These are phyloP conservation scores for Pleoardoris graminearum DNA, from an alignment of 2,329 filamentous ascomycete species.

Conservation along the genomic window DNA sequence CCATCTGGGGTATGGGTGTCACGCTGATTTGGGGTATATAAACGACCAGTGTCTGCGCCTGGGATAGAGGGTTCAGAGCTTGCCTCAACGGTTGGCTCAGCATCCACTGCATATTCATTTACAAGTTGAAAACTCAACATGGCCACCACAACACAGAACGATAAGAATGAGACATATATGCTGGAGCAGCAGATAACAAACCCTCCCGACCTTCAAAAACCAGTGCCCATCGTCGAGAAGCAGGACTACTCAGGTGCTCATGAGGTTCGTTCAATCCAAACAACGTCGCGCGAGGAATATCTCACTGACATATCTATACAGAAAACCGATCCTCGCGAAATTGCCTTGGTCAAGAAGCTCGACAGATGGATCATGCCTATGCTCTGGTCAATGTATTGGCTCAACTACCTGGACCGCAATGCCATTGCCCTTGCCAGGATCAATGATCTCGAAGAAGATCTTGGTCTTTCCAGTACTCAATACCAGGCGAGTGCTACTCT, in stretches of 20 bases:
- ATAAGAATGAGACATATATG: slow-evolving; percentile 31
- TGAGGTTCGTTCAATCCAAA: slow-evolving; percentile 15
- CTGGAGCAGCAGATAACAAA: slow-evolving; percentile 31
- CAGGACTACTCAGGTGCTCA: slow-evolving; percentile 41
- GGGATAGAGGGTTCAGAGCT: background rate
- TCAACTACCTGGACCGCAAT: slow-evolving; percentile 54
- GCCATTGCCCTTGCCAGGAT: slow-evolving; percentile 67
- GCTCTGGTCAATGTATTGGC: slow-evolving; percentile 27
- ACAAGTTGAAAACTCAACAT: slow-evolving; percentile 15
- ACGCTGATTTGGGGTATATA: background rate
- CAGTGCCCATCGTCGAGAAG: slow-evolving; percentile 28
- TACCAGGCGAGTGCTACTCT: no score
- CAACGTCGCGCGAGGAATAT: background rate
- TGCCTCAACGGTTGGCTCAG: background rate
- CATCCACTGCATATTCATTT: background rate
- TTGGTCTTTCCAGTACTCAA: slow-evolving; percentile 41
- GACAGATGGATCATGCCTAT: slow-evolving; percentile 40
- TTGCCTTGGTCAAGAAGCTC: slow-evolving; percentile 39
- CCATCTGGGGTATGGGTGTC: background rate
- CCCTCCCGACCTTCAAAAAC: slow-evolving; percentile 27
- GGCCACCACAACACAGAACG: slow-evolving; percentile 15
- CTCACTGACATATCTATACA: slow-evolving; percentile 4
- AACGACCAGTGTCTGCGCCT: background rate
- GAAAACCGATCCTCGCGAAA: slow-evolving; percentile 41
- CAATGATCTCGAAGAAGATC: slow-evolving; percentile 62